Base-by-base conservation (phyloP, 2,329 filamentous ascomycete genomes). In the Alternaria infectoria region DNA sequence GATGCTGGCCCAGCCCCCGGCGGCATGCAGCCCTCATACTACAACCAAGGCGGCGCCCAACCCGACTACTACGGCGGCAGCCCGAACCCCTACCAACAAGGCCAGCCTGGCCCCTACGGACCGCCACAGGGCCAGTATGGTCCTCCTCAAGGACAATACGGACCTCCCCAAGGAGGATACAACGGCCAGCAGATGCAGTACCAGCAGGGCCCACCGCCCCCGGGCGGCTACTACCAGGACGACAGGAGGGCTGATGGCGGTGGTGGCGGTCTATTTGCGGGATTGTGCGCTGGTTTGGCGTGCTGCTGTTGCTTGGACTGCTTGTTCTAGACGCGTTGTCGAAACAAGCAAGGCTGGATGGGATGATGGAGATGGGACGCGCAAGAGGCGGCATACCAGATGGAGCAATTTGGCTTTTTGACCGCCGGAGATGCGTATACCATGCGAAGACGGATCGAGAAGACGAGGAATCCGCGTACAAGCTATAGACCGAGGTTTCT, bases 251-350 rank as follows among this genome's bases (percentile, higher is more conserved):
- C 75, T 15, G 56, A 32, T 43, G 75, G 77, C 9, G 71, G 74
- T 15, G 74, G 70, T 23, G 78, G 75, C 5, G 83, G 83, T 2
- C 72, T 84, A 32, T 77, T 82, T 40, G 80, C 80, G 4, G 83
- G 79, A 15, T 66, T 83, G 46, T 72, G 83, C 63, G 84, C 79
- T 10, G 79, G 77, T 58, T 65, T 85, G 73, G 83, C 84, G 40
- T 85, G 83, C 69, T 86, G 84, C 68, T 86, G 84, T 69, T 86
- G 84, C 78, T 79, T 86, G 76, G 84, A 86, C 67, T 79, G 83
- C 64, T 71, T 86, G 71, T 84, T 85, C 68, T 85, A 82, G 69
- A 59, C 28, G 44, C 23, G 23, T 8, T 15, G 36, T 32, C 13
- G 36, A 15, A 4, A 51, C 17, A 32, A 51, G 13, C 28, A 32